Evolutionary conservation across 441 rosid species (phyloP), one percentile per base, ranked within the genome.

Genomic region (Pelargonium hybrid): DNA sequence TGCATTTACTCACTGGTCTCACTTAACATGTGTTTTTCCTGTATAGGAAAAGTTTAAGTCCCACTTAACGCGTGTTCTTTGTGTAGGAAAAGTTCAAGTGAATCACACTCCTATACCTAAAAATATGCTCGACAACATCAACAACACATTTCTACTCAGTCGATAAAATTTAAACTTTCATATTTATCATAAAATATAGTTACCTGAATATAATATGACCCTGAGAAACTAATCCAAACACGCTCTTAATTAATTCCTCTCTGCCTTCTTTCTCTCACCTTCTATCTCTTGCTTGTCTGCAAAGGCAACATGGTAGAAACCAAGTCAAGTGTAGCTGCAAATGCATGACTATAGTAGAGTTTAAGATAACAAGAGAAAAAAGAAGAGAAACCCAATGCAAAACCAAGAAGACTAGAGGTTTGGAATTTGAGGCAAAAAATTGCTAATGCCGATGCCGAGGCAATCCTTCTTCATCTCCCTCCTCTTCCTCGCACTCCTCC

Each of bases 371-470:
- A 67, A 61, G 65, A 26, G 65, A 23, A 23, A 23, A 23, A 23
- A 23, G 26, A 23, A 61, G 37, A 21, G 31, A 61, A 21, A 62
- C 56, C 72, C 37, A n/a, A 79, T 86, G 88, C 89, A 82, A 75
- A 77, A 81, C 79, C 88, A 75, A 77, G 82, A 80, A 78, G 81
- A n/a, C n/a, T n/a, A 31, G 70, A 75, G 78, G 83, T 81, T 85
- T 84, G 84, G 87, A 84, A 77, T 84, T 85, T 83, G 91, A 85
- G 72, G 82, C 78, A 73, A 74, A 48, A 6, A 15, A 0, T 79
- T 77, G 69, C 66, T 15, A 71, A 85, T 79, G 91, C 82, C 89
- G 78, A 84, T 82, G 86, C 82, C 85, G 87, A 88, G 93, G 85
- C 81, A 82, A 72, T 64, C 79, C 82, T 65, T 17, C 73, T 63